phyloP scores from a whole-genome alignment of 2,329 filamentous ascomycete species.

The Penicillium janthinellum region DNA sequence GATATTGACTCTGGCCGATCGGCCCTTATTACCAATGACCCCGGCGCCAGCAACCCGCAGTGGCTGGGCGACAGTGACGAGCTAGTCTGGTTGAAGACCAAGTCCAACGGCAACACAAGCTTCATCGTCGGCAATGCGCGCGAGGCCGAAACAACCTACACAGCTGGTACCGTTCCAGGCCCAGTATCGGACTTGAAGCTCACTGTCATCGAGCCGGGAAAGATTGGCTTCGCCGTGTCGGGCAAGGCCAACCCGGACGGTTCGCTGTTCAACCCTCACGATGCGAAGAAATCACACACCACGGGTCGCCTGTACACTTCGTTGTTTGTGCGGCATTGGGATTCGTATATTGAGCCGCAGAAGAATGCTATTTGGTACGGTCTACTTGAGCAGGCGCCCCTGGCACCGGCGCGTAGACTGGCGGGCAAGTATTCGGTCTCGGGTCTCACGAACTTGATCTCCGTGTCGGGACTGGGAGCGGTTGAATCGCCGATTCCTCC shows the following conservation, averaged over 20 bases:
- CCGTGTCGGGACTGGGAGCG: conserved; percentile 40
- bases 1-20: conserved; percentile 46
- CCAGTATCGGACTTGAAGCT: conserved; percentile 51
- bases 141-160: conserved; percentile 44
- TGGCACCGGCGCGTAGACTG: conserved; percentile 40
- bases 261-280: conserved; percentile 53
- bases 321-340: conserved; percentile 58
- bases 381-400: conserved; percentile 45
- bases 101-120: conserved; percentile 50
- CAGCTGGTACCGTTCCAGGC: conserved; percentile 49
- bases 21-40: conserved; percentile 47
- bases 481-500: conserved; percentile 53
- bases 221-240: conserved; percentile 50
- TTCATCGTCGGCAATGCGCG: conserved; percentile 49
- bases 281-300: conserved; percentile 48
- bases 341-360: conserved; percentile 52
- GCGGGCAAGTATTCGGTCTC: conserved; percentile 45
- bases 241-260: conserved; percentile 52
- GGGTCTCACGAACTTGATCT: conserved; percentile 47
- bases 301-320: conserved; percentile 54
- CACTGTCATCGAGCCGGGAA: conserved; percentile 43
- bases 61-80: conserved; percentile 49
- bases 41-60: conserved; percentile 48
- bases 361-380: conserved; percentile 54
- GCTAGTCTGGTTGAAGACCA: conserved; percentile 50